phyloP scores from a whole-genome alignment of 2,329 filamentous ascomycete genomes.

The Stachybotrys chartarum region DNA sequence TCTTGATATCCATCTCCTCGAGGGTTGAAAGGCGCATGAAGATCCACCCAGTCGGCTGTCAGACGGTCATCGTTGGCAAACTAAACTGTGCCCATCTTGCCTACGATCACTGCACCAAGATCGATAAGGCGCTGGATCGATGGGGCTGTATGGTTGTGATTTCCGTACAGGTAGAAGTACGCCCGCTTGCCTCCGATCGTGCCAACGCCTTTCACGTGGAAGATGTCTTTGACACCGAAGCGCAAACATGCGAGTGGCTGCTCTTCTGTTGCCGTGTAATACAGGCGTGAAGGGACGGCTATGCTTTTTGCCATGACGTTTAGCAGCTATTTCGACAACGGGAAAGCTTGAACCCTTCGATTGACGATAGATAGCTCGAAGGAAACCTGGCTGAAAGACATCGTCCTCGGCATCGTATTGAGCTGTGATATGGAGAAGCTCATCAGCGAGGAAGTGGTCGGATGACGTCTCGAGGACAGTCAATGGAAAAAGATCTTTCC shows the following conservation, averaged over 20 bases:
- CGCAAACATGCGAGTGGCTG: slow-evolving; percentile 46
- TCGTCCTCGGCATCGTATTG: no score
- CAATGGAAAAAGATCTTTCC: no score
- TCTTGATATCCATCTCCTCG: slow-evolving; percentile 8
- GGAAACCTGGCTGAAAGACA: no score
- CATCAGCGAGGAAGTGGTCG: no score
- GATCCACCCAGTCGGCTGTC: slow-evolving; percentile 38
- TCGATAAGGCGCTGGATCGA: slow-evolving; percentile 51
- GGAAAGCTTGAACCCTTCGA: no score
- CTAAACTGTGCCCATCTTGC: slow-evolving; percentile 37
- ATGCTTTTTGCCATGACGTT: no score
- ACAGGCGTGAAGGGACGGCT: not conserved
- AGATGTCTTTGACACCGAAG: slow-evolving; percentile 54
- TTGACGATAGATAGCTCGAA: no score
- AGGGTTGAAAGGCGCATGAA: slow-evolving; percentile 9
- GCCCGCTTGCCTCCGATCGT: slow-evolving; percentile 49
- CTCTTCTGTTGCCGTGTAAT: not conserved
- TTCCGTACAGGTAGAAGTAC: slow-evolving; percentile 45
- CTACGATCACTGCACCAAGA: slow-evolving; percentile 43
- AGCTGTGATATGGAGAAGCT: no score
- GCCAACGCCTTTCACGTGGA: slow-evolving; percentile 44
- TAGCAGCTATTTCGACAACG: no score
- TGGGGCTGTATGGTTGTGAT: slow-evolving; percentile 36
- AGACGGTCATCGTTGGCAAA: slow-evolving; percentile 34
- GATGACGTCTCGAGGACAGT: no score